A percentile compares a stretch with the other conserved stretches of the same genome.
phyloP scores from a whole-genome alignment of 1,139 yeast species.

The Taphrina pruni region DNA sequence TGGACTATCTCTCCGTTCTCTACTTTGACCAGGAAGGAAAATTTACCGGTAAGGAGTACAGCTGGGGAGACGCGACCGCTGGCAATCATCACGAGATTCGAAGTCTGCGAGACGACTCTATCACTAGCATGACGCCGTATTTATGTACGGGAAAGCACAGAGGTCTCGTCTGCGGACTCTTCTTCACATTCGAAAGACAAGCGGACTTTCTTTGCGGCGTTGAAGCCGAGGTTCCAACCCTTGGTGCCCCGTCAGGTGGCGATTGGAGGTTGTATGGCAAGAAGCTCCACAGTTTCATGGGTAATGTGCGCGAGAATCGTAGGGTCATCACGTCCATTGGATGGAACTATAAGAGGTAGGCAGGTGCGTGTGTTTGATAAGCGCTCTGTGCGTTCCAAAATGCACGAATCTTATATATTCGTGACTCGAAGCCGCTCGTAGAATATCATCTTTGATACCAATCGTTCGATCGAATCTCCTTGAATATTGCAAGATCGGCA shows the following conservation, averaged over 20 bases:
- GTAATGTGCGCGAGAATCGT: neutral
- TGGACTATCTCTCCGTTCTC: neutral
- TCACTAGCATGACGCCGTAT: neutral
- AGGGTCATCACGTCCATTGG: neutral
- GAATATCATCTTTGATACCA: too few species aligned
- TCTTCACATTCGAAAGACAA: neutral
- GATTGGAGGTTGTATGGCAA: neutral
- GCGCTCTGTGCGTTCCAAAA: too few species aligned
- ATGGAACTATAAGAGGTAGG: neutral
- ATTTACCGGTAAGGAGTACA: neutral
- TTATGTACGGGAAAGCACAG: constrained; percentile 7
- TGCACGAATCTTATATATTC: too few species aligned
- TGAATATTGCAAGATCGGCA: too few species aligned
- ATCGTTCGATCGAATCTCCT: too few species aligned
- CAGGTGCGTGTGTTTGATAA: too few species aligned
- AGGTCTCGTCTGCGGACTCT: constrained; percentile 9
- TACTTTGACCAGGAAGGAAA: neutral
- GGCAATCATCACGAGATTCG: constrained; percentile 1
- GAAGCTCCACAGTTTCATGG: neutral
- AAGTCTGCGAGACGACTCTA: neutral
- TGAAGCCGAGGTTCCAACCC: neutral
- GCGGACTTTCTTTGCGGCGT: neutral
- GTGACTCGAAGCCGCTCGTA: too few species aligned
- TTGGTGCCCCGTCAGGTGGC: neutral
- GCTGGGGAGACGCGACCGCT: neutral